A percentile compares a stretch with the other conserved stretches of the same genome.
Conservation (phyloP, 176 grass and related monocot species). For the Musa acuminata region DNA sequence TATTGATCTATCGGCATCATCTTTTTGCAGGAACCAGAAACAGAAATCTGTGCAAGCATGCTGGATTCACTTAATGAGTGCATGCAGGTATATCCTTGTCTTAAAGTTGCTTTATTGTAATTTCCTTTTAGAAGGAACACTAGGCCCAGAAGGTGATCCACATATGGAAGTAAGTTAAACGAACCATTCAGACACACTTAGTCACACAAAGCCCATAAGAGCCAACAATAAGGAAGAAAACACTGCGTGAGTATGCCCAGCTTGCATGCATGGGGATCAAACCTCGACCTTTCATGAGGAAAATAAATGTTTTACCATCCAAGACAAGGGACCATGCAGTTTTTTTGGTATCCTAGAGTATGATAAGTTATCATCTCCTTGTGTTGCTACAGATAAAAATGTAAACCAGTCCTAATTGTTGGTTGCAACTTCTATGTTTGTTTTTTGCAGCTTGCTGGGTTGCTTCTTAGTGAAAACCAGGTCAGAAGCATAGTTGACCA, state of each 20-base stretch:
- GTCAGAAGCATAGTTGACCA: conserved; percentile 82
- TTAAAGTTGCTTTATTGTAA: background rate
- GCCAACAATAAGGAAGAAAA: no score
- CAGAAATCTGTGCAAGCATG: conserved; percentile 88
- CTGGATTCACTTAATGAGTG: conserved; percentile 92
- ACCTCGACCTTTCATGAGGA: no score
- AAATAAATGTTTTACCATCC: no score
- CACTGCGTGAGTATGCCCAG: no score
- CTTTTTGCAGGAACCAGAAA: conserved; percentile 70
- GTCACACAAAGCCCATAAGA: no score
- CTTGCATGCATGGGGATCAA: no score
- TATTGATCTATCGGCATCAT: background rate
- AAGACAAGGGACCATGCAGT: no score
- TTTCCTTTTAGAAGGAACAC: background rate
- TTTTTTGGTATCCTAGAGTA: no score
- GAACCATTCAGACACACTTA: no score
- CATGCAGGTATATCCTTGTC: conserved; percentile 52
- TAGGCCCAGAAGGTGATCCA: background rate
- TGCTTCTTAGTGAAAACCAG: conserved; percentile 77
- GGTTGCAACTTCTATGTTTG: background rate
- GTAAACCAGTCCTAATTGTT: background rate
- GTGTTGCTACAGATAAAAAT: background rate
- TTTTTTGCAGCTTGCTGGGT: background rate
- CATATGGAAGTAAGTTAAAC: no score
- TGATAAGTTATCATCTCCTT: no score